Evolutionary conservation across 805 yeast genomes (phyloP), one percentile per base, ranked within the genome.

Genomic region (Helenozyma rhizophorensis): DNA sequence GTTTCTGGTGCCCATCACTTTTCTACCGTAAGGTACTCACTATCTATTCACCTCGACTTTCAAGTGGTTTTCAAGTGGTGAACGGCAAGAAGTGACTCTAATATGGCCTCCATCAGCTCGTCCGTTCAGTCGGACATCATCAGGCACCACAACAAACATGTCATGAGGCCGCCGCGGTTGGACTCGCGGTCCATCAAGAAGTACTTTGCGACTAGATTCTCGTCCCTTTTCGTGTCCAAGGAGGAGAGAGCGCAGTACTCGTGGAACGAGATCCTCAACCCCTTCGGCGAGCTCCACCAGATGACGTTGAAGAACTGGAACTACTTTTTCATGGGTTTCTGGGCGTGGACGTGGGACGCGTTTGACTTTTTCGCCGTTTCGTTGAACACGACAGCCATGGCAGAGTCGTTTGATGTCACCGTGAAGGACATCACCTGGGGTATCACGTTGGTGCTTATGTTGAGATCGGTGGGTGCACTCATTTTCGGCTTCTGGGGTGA

Each of bases 331-430:
- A 56, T 73, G 27, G 83, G 80, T 0, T 74, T 75, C 42, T 47
- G 58, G 33, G 76, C 74, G 14, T 78, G 84, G 84, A 65, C 80
- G 3, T 73, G 78, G 73, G 84, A 77, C 57, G 78, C 83, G 3
- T 68, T 77, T 48, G 84, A 78, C 54, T 78, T 73, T 50, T 78
- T 79, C 44, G 62, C 74, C 9, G 76, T 75, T 10, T 72, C 80
- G 6, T 54, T 77, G 23, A 74, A 75, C 46, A 74, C 70, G 6
- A 23, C 69, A 0, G 54, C 47, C 10, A 59, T 78, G 36, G 80
- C 83, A 11, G 32, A 49, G 6, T 61, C 62, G 34, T 65, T 78
- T 24, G 64, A 60, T 26, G 61, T 53, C 14, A 38, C 65, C 12
- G 74, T 72, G 27, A 74, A 64, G 37, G 73, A 70, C 34, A 63